Evolutionary conservation across 805 yeast species (phyloP), one percentile per base, ranked within the genome.

Genomic region (Lipomyces kockii): DNA sequence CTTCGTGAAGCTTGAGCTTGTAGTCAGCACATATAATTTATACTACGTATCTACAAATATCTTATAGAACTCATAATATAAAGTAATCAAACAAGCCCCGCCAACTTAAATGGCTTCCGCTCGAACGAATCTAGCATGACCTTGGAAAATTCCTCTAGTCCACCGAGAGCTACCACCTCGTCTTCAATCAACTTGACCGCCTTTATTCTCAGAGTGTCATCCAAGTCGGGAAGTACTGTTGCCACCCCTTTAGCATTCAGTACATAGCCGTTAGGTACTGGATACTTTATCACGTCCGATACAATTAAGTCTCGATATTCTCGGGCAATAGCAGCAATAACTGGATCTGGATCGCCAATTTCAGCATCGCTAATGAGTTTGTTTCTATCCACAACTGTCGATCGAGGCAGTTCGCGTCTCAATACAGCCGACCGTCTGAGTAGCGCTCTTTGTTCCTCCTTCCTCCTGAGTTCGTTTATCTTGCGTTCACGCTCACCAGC

Each of bases 361-460:
- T 52, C 64, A 17, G 56, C 37, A 32, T 34, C 49, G 14, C 32
- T n/a, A n/a, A 61, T 58, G 12, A 71, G 56, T 14, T 57, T 29
- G 12, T 53, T 62, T 20, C 49, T 49, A 49, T 69, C 68, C 25
- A 67, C 52, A 4, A 55, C 35, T 4, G 37, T 14, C 7, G 78
- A 76, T 56, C 74, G 71, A 61, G 80, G 78, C 8, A 87, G 77
- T 0, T 80, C 83, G 60, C 76, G 75, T 72, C 83, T 85, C 0
- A 85, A 76, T 1, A 80, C 87, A 65, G 78, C 81, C 0, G 89
- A 83, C 59, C 86, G 73, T 52, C 86, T 75, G 7, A 78, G 70
- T 46, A 78, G 67, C 12, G 77, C 78, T 32, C 66, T 66, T 53
- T 67, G 71, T 20, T 64, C 70, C 57, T 72, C 67, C 32, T 61